These are phyloP conservation scores for Berkeleyomyces basicola DNA, from an alignment of 2,329 filamentous ascomycete genomes.

Conservation along the genomic window DNA sequence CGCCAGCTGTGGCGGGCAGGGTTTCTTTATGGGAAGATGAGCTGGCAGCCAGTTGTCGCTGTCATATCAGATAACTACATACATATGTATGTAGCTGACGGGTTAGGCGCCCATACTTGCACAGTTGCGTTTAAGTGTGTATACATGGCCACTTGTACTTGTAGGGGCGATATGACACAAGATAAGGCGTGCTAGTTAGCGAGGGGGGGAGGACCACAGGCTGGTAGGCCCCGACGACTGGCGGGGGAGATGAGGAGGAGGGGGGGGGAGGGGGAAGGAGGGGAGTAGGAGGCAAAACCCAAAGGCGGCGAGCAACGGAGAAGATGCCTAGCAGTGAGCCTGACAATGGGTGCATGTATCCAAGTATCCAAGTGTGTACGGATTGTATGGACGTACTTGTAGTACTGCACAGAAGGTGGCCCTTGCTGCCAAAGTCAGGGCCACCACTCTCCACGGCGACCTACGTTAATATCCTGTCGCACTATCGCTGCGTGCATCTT, in stretches of 20 bases:
- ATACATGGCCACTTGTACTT: no score
- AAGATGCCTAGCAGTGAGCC: neutral
- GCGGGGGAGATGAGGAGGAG: neutral
- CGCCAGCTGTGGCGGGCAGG: neutral
- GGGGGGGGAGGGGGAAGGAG: neutral
- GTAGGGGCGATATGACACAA: neutral
- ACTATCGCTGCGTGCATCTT: neutral
- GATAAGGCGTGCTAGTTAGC: slow-evolving; percentile 2
- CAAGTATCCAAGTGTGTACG: neutral
- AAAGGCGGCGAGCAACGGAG: neutral
- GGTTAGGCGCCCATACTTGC: no score
- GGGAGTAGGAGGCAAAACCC: neutral
- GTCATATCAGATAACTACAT: neutral
- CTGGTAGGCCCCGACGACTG: neutral
- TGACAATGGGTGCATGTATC: no score
- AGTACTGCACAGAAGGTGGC: neutral
- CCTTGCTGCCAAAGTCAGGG: neutral
- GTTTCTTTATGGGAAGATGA: neutral
- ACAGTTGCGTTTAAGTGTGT: no score
- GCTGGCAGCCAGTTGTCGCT: neutral
- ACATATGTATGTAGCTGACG: no score
- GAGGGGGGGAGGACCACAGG: neutral
- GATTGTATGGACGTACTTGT: neutral
- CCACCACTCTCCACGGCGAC: no score
- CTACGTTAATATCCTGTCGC: no score